Evolutionary conservation across 2,329 filamentous ascomycete species (phyloP).

Genomic region (Colletotrichum eremochloae): DNA sequence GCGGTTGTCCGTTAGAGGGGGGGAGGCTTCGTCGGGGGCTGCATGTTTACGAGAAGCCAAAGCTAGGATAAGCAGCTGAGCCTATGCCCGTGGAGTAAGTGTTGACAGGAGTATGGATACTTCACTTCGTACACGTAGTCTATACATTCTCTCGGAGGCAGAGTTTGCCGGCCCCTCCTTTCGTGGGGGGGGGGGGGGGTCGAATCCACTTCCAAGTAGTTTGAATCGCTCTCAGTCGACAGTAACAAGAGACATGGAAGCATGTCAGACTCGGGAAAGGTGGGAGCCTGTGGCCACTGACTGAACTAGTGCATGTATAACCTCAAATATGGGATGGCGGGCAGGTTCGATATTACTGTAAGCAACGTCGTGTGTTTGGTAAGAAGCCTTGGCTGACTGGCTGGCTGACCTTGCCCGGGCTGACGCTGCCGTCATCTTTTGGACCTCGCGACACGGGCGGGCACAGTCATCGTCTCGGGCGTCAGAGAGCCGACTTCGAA

Average conservation of each 20-base stretch:
- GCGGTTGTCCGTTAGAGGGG: neutral
- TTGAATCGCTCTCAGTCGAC: neutral
- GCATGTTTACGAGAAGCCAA: slow-evolving; percentile 17
- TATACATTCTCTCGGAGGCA: neutral
- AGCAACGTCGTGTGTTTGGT: slow-evolving; percentile 1
- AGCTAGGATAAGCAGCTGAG: neutral
- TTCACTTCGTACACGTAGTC: no score
- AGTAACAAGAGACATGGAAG: neutral
- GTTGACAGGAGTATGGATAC: neutral
- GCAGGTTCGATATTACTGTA: slow-evolving; percentile 27
- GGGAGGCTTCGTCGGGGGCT: slow-evolving; percentile 16
- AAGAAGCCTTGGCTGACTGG: neutral
- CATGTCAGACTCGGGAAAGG: slow-evolving; percentile 9
- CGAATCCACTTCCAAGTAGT: neutral
- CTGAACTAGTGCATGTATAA: neutral
- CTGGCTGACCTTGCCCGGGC: slow-evolving; percentile 1
- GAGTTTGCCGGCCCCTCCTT: neutral
- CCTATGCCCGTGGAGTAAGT: neutral
- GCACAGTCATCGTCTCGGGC: slow-evolving; percentile 33
- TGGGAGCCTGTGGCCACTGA: slow-evolving; percentile 3
- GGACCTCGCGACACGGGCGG: neutral
- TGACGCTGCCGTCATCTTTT: slow-evolving; percentile 16
- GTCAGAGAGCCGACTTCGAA: neutral
- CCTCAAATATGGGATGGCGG: slow-evolving; percentile 29
- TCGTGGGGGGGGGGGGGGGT: slow-evolving; percentile 22